Conservation (phyloP, 768 basidiomycete genomes). For the Chalciporus piperatus region DNA sequence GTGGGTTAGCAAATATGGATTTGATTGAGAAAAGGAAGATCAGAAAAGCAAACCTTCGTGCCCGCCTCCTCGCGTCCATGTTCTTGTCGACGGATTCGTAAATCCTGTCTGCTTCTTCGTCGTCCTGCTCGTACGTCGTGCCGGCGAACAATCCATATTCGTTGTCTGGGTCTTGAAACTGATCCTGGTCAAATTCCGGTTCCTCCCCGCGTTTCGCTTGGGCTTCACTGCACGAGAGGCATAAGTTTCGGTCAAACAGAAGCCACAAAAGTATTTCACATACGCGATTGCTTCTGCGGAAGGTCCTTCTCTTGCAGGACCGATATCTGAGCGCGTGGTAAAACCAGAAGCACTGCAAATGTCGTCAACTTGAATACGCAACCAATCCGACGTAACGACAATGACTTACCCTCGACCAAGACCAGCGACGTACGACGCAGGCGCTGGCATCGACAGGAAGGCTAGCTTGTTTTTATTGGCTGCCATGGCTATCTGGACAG, state of each 20-base stretch:
- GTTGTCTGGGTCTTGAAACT: slow-evolving; percentile 96
- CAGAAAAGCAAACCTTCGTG: slow-evolving; percentile 62
- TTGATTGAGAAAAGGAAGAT: slow-evolving; percentile 32
- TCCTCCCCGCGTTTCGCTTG: slow-evolving; percentile 87
- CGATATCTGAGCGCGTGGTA: slow-evolving; percentile 97
- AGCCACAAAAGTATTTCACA: too few species aligned
- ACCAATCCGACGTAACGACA: background rate
- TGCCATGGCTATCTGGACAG: slow-evolving; percentile 33
- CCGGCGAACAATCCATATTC: slow-evolving; percentile 95
- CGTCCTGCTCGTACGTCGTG: slow-evolving; percentile 94
- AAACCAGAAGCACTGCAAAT: slow-evolving; percentile 84
- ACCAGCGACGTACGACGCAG: slow-evolving; percentile 97
- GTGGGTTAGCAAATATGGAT: background rate
- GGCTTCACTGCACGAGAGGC: slow-evolving; percentile 62
- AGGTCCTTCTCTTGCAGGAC: slow-evolving; percentile 93
- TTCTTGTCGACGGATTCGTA: too few species aligned
- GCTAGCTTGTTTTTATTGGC: slow-evolving; percentile 73
- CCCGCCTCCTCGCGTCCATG: slow-evolving; percentile 73
- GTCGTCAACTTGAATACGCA: slow-evolving; percentile 4
- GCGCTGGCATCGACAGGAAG: slow-evolving; percentile 88
- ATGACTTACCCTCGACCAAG: slow-evolving; percentile 85
- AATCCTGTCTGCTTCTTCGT: slow-evolving; percentile 71
- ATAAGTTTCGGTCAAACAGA: background rate
- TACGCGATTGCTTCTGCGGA: slow-evolving; percentile 66
- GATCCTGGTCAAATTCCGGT: slow-evolving; percentile 81